Base-by-base conservation (phyloP, 2,329 filamentous ascomycete species). In the Calonectria pauciramosa region DNA sequence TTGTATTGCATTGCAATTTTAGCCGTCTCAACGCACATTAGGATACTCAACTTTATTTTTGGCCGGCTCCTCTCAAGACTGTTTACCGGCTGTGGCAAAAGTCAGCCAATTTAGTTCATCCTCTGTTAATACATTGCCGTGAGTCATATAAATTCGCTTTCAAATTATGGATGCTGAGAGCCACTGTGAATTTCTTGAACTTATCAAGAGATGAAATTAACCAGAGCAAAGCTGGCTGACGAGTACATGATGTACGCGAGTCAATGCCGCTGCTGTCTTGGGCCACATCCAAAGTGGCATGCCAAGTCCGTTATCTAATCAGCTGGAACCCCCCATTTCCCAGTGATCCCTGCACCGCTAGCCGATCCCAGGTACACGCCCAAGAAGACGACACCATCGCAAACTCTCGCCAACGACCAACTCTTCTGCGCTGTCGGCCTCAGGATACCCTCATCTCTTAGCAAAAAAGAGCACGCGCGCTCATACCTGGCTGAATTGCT, bases 251-350 rank as follows among this genome's bases (percentile, higher is more conserved):
- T 16, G 14, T n/a, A n/a, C n/a, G 36, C 56, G 56, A 60, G 56
- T 60, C 56, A 60, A 60, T 36, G 10, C 20, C 16, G 30, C 20
- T 23, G 30, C n/a, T 26, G 34, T 60, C 34, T 38, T 16, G 38
- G 23, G 3, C 20, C 28, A 20, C 23, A 41, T 38, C 32, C 2
- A 51, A 49, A 44, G 38, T 60, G 69, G 49, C 68, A 71, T 69
- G 60, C 49, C 60, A 74, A 71, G 71, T 16, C 71, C 60, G 65
- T 81, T 81, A 80, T 80, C 79, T 80, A 78, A 80, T 80, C 79
- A 81, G 78, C 65, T 73, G 18, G 14, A 65, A n/a, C 72, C 70
- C 68, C 71, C 70, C 68, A 44, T 20, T 30, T 60, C 32, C 54
- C 23, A 47, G 38, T 20, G 36, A 64, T 47, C 36, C 60, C 38